phyloP scores from a whole-genome alignment of 2,329 filamentous ascomycete genomes.

The Ophidiomyces ophidiicola region DNA sequence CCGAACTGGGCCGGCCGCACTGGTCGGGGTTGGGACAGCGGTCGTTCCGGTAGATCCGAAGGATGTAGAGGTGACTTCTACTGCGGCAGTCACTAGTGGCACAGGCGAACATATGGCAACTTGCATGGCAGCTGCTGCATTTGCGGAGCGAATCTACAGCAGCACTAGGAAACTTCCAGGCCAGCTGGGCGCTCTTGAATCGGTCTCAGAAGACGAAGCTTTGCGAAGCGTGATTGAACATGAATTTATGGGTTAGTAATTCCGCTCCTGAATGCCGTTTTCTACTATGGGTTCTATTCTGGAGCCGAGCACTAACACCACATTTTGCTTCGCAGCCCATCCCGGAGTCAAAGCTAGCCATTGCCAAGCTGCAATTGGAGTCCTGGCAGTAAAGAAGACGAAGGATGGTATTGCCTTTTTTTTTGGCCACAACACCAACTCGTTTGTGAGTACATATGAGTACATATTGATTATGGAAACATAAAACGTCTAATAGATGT shows the following conservation, averaged over 20 bases:
- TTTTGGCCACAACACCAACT: slow-evolving; percentile 94
- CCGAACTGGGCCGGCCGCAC: slow-evolving; percentile 78
- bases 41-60: slow-evolving; percentile 65
- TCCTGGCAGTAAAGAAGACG: slow-evolving; percentile 80
- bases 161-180: slow-evolving; percentile 47
- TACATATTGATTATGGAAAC: slow-evolving; percentile 7
- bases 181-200: slow-evolving; percentile 46
- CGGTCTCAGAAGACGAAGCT: slow-evolving; percentile 63
- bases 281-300: slow-evolving; percentile 1
- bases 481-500: too few species aligned
- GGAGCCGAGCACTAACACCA: background rate
- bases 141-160: slow-evolving; percentile 72
- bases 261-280: too few species aligned
- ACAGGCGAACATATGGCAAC: slow-evolving; percentile 98
- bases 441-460: slow-evolving; percentile 40
- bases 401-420: slow-evolving; percentile 66
- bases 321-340: slow-evolving; percentile 40
- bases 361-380: slow-evolving; percentile 76
- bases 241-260: slow-evolving; percentile 68
- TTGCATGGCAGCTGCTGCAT: slow-evolving; percentile 76
- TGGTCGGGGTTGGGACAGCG: slow-evolving; percentile 82
- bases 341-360: slow-evolving; percentile 69
- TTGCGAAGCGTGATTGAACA: slow-evolving; percentile 65
- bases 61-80: slow-evolving; percentile 56
- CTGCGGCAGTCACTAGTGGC: slow-evolving; percentile 80